Conservation (phyloP, 2,329 filamentous ascomycete species). For the Dactylellina parvicollis region DNA sequence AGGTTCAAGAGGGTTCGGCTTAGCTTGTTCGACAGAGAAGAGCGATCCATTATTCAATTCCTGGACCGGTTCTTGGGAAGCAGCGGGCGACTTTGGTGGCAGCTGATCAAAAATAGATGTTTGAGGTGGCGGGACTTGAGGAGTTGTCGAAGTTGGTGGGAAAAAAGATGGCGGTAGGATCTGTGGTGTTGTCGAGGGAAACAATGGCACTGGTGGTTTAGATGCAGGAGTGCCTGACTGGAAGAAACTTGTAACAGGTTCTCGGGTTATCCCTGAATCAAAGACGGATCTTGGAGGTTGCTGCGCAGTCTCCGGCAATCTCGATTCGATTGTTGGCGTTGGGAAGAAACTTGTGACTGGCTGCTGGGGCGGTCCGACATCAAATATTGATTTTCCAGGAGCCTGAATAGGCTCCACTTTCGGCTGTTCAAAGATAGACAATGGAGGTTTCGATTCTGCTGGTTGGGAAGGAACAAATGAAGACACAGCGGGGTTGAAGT, state of each 20-base stretch:
- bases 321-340: not conserved
- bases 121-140: slow-evolving; percentile 18
- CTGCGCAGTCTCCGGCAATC: not conserved
- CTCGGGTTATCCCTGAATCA: not conserved
- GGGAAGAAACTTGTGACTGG: slow-evolving; percentile 34
- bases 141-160: slow-evolving; percentile 22
- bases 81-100: slow-evolving; percentile 1
- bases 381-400: slow-evolving; percentile 29
- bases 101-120: slow-evolving; percentile 26
- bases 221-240: slow-evolving; percentile 13
- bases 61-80: not conserved
- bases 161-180: slow-evolving; percentile 13
- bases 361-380: slow-evolving; percentile 13
- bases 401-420: not conserved
- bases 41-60: not conserved
- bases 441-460: slow-evolving; percentile 16
- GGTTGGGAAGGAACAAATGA: slow-evolving; percentile 22
- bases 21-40: not conserved
- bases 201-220: slow-evolving; percentile 10
- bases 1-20: not conserved
- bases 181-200: slow-evolving; percentile 30
- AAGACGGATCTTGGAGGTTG: slow-evolving; percentile 15
- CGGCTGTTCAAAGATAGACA: slow-evolving; percentile 23
- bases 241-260: slow-evolving; percentile 40
- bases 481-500: slow-evolving; percentile 25